Evolutionary conservation across 2,329 filamentous ascomycete genomes (phyloP), one percentile per base, ranked within the genome.

Genomic region (Aspergillus aculeatinus): DNA sequence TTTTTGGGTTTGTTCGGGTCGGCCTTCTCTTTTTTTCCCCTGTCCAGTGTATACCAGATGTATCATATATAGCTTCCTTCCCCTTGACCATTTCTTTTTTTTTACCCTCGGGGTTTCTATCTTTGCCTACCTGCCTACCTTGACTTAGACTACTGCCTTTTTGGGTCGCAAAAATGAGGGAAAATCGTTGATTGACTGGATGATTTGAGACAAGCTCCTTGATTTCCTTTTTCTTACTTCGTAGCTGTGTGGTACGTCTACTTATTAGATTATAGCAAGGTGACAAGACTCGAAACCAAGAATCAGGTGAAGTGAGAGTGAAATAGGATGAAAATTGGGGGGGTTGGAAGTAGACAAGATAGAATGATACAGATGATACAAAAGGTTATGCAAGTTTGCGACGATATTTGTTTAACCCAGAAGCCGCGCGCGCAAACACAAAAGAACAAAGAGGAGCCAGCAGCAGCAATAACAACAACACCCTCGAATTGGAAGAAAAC

Each of bases 341-440:
- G 27, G 5, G 7, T 29, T 29, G 27, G 6, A 29, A 29, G 7
- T 29, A 29, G 27, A 58, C 50, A 35, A 54, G 42, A 56, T 52
- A 55, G 55, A 54, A 29, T 27, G 19, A 51, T 57, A 57, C 49
- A 57, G 31, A 42, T 47, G 39, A 55, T 39, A 60, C 56, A 61
- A 60, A 27, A 16, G 51, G 61, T 49, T 29, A 48, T 39, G 31
- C 48, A 29, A 51, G 44, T 54, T 33, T 51, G 55, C 59, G 35
- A 31, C 25, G n/a, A 39, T 14, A 10, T 57, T 50, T 44, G 44
- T 51, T 11, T 33, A 47, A 23, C 44, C 23, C 31, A 42, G 39
- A 44, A 44, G 39, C 16, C 27, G 27, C 27, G 39, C 14, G 39
- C 14, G 39, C 14, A 44, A 44, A n/a, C 6, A 50, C 7, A 12